Base-by-base conservation (phyloP, 352 stramenopile species). In the Globisporangium takayamanum region DNA sequence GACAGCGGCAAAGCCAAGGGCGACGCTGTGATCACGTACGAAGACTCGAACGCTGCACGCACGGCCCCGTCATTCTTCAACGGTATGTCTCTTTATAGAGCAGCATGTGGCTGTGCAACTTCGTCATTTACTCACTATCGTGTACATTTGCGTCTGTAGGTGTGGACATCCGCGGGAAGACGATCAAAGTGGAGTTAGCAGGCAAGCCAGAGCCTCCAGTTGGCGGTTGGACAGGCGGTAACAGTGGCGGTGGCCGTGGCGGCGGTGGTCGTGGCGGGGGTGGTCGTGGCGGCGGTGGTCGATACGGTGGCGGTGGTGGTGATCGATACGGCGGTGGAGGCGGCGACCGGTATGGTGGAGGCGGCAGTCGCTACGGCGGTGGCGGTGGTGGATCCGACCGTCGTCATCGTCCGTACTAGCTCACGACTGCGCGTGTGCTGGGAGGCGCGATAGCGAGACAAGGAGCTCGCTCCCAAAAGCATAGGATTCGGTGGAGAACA, bases 41-140 rank as follows among this genome's bases (percentile, higher is more conserved):
- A 95, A 70, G 86, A 95, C 57, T 56, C 83, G 28, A 95, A 92
- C 55, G 86, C 86, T 1, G 86, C 86, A 4, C 80, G 82, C 33
- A 85, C 84, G 30, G 86, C 86, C 8, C 86, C 84, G 2, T 75
- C 78, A 30, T 95, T 95, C 59, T 95, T 95, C 28, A 81, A 95
- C 37, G 82, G 80, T 88, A 67, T 20, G 61, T 59, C 48, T 53
- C 22, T 63, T 65, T 22, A 44, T 52, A 22, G 20, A 52, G 8
- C 5, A 6, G n/a, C 47, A 52, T 36, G 48, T 26, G 48, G 2
- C 48, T 36, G 12, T n/a, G 7, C 30, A 18, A 20, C 42, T 7
- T 62, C n/a, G 15, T 55, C 10, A 28, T 5, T 2, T 51, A 4
- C 12, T 48, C 1, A 30, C 33, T 10, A 7, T 41, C 3, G 11